A percentile compares a stretch with the other conserved stretches of the same genome.
phyloP scores from a whole-genome alignment of 352 stramenopile genomes.

The Phytophthora macrochlamydospora region DNA sequence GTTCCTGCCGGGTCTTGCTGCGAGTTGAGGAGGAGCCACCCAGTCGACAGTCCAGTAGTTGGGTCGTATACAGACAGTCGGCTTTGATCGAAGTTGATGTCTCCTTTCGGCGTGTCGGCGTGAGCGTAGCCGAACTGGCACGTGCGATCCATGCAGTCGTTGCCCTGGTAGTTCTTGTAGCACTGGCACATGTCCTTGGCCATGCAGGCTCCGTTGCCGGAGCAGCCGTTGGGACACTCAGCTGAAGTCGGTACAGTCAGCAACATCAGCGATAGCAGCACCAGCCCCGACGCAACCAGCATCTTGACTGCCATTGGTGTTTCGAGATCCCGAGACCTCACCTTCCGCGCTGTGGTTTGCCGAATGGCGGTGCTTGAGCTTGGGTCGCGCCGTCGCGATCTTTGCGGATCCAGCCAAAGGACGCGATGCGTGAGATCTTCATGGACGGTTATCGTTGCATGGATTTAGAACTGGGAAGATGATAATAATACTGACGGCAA shows the following conservation, averaged over 20 bases:
- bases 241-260: slow-evolving; percentile 26
- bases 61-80: slow-evolving; percentile 6
- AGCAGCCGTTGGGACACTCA: slow-evolving; percentile 86
- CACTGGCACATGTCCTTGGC: slow-evolving; percentile 84
- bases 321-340: no score
- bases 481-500: background rate
- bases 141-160: slow-evolving; percentile 81
- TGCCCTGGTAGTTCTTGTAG: slow-evolving; percentile 87
- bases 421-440: slow-evolving; percentile 37
- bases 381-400: slow-evolving; percentile 13
- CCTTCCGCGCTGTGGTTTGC: slow-evolving; percentile 22
- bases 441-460: background rate
- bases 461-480: slow-evolving; percentile 9
- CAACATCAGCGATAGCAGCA: slow-evolving; percentile 29
- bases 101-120: slow-evolving; percentile 92
- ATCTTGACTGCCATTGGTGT: background rate
- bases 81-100: slow-evolving; percentile 90
- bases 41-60: background rate
- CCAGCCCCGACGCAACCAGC: slow-evolving; percentile 13
- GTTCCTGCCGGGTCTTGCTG: slow-evolving; percentile 70
- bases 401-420: slow-evolving; percentile 25
- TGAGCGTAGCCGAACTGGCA: slow-evolving; percentile 89
- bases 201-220: slow-evolving; percentile 79
- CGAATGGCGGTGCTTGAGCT: slow-evolving; percentile 15
- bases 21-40: slow-evolving; percentile 72